phyloP scores from a whole-genome alignment of 2,329 filamentous ascomycete species.

The Chrysoporthe deuterocubensis region DNA sequence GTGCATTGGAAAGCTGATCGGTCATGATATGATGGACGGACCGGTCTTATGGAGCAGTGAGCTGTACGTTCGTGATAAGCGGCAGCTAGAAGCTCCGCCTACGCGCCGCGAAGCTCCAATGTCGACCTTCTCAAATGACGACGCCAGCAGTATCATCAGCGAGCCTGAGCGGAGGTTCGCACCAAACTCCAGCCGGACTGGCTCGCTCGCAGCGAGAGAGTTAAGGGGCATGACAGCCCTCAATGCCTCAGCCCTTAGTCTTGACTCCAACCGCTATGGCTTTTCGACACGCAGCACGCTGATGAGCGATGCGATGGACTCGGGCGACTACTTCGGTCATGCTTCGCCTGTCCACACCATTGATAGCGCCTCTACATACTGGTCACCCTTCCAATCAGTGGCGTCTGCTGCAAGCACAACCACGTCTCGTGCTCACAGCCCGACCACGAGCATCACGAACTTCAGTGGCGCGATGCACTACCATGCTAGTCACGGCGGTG shows the following conservation, averaged over 20 bases:
- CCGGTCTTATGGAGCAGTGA: slow-evolving; percentile 93
- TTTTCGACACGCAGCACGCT: slow-evolving; percentile 60
- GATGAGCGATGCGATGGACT: slow-evolving; percentile 69
- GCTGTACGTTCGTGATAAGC: slow-evolving; percentile 78
- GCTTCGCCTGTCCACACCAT: slow-evolving; percentile 71
- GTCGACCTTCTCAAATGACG: slow-evolving; percentile 53
- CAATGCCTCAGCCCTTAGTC: slow-evolving; percentile 70
- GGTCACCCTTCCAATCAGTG: slow-evolving; percentile 81
- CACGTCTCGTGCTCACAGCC: slow-evolving; percentile 62
- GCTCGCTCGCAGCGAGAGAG: slow-evolving; percentile 58
- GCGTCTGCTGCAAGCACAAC: slow-evolving; percentile 64
- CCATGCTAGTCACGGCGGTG: slow-evolving; percentile 52
- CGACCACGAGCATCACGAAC: slow-evolving; percentile 64
- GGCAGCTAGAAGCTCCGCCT: slow-evolving; percentile 55
- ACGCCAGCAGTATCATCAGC: slow-evolving; percentile 57
- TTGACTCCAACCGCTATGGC: slow-evolving; percentile 70
- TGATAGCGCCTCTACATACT: slow-evolving; percentile 80
- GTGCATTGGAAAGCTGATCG: slow-evolving; percentile 83
- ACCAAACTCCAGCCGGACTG: slow-evolving; percentile 47
- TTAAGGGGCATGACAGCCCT: slow-evolving; percentile 61
- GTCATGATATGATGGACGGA: slow-evolving; percentile 80
- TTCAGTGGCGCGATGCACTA: slow-evolving; percentile 53
- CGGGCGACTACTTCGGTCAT: slow-evolving; percentile 70
- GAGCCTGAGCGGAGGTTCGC: slow-evolving; percentile 57
- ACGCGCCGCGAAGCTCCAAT: slow-evolving; percentile 50